Conservation (phyloP, 2,329 filamentous ascomycete genomes). For the Cryphonectria japonica region DNA sequence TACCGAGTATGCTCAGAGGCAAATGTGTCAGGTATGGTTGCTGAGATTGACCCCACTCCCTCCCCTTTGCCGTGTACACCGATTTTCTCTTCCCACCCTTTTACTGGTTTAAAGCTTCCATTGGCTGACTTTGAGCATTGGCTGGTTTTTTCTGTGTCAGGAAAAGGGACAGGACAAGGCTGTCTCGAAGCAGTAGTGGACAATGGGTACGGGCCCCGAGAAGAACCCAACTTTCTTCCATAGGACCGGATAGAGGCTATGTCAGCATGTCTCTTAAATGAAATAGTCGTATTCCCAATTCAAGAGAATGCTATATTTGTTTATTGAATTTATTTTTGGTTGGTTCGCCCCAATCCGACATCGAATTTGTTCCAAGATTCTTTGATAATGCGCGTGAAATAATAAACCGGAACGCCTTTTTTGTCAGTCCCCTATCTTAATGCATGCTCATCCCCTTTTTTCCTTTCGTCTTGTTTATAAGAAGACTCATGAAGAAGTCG, state of each 20-base stretch:
- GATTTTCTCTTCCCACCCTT: background rate
- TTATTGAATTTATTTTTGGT: background rate
- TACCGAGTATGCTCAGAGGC: slow-evolving; percentile 13
- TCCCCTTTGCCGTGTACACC: too few relatives aligned
- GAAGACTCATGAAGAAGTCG: slow-evolving; percentile 12
- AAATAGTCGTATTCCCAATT: slow-evolving; percentile 2
- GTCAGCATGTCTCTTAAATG: slow-evolving; percentile 18
- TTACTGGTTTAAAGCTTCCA: background rate
- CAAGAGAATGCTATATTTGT: slow-evolving; percentile 9
- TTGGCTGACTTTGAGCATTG: slow-evolving; percentile 6
- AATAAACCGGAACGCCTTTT: slow-evolving; percentile 22
- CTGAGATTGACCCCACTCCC: too few relatives aligned
- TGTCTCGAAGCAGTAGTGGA: background rate
- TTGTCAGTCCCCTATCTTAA: background rate
- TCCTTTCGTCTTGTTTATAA: background rate
- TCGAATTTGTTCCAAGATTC: background rate
- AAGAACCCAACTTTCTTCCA: background rate
- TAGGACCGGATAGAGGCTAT: slow-evolving; percentile 8
- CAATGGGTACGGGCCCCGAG: background rate
- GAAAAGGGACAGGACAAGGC: slow-evolving; percentile 4
- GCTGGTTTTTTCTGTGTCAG: slow-evolving; percentile 1
- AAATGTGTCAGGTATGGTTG: slow-evolving; percentile 10
- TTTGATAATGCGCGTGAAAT: slow-evolving; percentile 27
- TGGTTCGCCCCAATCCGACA: background rate
- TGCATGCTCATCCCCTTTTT: background rate